Evolutionary conservation across 495 filamentous ascomycete genomes (phyloP), one percentile per base, ranked within the genome.

Genomic region (Penicillium crystallinum): DNA sequence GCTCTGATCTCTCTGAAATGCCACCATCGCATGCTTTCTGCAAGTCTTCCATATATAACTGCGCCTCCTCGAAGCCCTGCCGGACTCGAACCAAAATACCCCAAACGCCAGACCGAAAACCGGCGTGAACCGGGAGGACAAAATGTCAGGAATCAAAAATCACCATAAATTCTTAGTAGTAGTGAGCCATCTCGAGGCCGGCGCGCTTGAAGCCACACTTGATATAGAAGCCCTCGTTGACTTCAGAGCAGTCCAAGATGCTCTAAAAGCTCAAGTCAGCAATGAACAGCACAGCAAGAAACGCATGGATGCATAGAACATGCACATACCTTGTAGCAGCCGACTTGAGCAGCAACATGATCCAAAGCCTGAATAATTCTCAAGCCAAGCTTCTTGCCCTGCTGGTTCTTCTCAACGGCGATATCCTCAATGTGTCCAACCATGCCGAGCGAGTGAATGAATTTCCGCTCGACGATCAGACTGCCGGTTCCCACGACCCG

Each of bases 391-490:
- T 96, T 96, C 80, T 96, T 97, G 49, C 93, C 93, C 69, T 97
- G 93, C 70, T 97, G 91, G 50, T 90, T 85, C 69, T 90, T 88
- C 54, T 86, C 82, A 21, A 98, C 92, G 7, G 93, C 90, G 71
- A 98, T 97, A 70, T 98, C 93, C 72, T 98, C 93, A 72, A 98
- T 96, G 66, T 98, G 93, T 1, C 92, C 93, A n/a, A 96, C 91
- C 56, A 75, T 56, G 6, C 74, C 74, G 7, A 77, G 65, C 10
- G 62, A 59, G 52, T 77, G 74, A 29, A 77, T 76, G 44, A 78
- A 80, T 63, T 78, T 81, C 59, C 75, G 63, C 73, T 80, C 77
- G n/a, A 95, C 88, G 61, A 98, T 78, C 70, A 98, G 69, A 34
- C 82, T 85, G 6, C 93, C 93, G 0, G 89, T 93, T 11, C 88